Percentiles rank a stretch among this genome's conserved stretches.
phyloP scores from a whole-genome alignment of 345 rosid genomes.

The Pugionium cornutum region DNA sequence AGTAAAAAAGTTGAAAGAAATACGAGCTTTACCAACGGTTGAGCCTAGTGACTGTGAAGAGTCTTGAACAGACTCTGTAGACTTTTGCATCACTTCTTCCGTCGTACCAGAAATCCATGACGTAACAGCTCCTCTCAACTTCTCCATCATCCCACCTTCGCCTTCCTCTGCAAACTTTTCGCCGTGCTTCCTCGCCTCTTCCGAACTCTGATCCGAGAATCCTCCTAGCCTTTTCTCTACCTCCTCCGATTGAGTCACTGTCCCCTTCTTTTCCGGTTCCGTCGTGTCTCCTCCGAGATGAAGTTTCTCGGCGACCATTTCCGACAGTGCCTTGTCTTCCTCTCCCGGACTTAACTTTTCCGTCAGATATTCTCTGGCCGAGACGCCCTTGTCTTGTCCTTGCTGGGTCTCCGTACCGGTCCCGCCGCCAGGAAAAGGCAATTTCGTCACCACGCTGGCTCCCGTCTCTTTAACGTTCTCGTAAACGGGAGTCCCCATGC shows the following conservation, averaged over 20 bases:
- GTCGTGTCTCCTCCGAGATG: constrained; percentile 35
- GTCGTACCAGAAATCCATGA: constrained; percentile 54
- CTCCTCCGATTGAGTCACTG: constrained; percentile 60
- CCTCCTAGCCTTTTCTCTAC: constrained; percentile 49
- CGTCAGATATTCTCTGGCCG: constrained; percentile 50
- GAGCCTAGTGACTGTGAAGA: constrained; percentile 40
- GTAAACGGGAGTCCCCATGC: constrained; percentile 50
- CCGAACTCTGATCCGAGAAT: constrained; percentile 31
- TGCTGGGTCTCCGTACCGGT: neutral
- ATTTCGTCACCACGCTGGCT: constrained; percentile 38
- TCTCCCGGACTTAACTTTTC: constrained; percentile 79
- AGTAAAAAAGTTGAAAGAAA: neutral
- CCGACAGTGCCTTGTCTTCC: constrained; percentile 67
- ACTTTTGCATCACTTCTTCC: constrained; percentile 35
- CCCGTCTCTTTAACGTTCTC: constrained; percentile 54
- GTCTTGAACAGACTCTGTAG: constrained; percentile 38
- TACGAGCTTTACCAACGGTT: constrained; percentile 32
- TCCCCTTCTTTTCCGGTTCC: constrained; percentile 35
- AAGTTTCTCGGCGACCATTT: constrained; percentile 54
- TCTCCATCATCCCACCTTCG: constrained; percentile 47
- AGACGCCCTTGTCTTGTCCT: constrained; percentile 51
- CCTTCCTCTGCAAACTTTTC: constrained; percentile 33
- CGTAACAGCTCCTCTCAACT: constrained; percentile 55
- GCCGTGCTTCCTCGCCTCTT: constrained; percentile 28
- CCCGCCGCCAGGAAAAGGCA: constrained; percentile 29